Percentiles rank a stretch among this genome's conserved stretches.
phyloP scores from a whole-genome alignment of 208 protist genomes.

The Wallacemonas rigidus region DNA sequence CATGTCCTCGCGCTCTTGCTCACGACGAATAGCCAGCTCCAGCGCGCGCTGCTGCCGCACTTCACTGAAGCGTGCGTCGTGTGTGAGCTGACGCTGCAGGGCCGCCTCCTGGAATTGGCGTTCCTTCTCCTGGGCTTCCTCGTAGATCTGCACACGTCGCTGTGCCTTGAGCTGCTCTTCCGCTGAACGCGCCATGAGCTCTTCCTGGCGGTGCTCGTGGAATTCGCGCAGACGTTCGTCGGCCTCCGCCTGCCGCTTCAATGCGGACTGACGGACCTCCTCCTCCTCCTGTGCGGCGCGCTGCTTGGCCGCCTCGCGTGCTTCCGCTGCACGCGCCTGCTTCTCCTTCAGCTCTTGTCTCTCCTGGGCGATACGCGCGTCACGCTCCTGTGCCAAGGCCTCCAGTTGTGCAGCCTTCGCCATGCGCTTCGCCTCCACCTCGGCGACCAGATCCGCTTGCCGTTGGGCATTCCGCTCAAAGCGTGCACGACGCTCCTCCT shows the following conservation, averaged over 20 bases:
- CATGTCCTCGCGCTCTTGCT: constrained; percentile 63
- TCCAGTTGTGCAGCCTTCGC: constrained; percentile 62
- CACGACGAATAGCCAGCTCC: constrained; percentile 41
- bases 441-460: constrained; percentile 44
- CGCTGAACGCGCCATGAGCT: constrained; percentile 26
- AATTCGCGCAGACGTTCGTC: constrained; percentile 59
- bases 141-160: constrained; percentile 25
- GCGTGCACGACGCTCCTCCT: constrained; percentile 60
- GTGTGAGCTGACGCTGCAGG: constrained; percentile 29
- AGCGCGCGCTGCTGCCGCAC: constrained; percentile 31
- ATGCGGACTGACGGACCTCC: constrained; percentile 42
- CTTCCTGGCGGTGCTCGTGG: constrained; percentile 39
- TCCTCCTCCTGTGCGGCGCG: constrained; percentile 56
- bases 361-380: constrained; percentile 39
- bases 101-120: constrained; percentile 35
- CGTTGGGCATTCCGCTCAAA: constrained; percentile 46
- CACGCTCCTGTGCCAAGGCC: constrained; percentile 32
- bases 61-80: constrained; percentile 40
- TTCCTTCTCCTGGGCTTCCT: constrained; percentile 25
- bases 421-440: constrained; percentile 38
- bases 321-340: constrained; percentile 44
- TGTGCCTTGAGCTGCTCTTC: constrained; percentile 47
- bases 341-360: constrained; percentile 39
- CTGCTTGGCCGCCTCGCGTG: constrained; percentile 47
- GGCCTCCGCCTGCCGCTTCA: constrained; percentile 52